phyloP scores from a whole-genome alignment of 2,329 filamentous ascomycete genomes.

The Monilinia fructicola region DNA sequence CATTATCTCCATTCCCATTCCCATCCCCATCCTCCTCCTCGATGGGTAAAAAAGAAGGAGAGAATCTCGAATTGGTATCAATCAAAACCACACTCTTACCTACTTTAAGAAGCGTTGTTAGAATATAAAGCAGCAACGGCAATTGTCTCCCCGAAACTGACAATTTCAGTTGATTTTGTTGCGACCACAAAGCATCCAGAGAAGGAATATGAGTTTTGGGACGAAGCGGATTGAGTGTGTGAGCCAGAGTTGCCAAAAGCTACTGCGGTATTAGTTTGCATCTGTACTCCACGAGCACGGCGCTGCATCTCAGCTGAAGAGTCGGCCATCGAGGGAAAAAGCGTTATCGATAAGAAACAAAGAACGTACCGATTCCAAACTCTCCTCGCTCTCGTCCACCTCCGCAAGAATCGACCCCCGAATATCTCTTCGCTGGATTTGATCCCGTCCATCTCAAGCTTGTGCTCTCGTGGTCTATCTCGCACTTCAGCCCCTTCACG shows the following conservation, averaged over 20 bases:
- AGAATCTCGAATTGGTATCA: constrained; percentile 57
- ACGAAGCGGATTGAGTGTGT: not conserved
- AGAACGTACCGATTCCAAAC: constrained; percentile 56
- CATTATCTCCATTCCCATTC: not conserved
- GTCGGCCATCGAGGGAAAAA: not conserved
- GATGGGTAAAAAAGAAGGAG: constrained; percentile 42
- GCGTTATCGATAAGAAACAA: constrained; percentile 30
- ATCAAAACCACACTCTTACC: constrained; percentile 43
- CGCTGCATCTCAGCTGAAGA: not conserved
- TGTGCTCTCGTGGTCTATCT: constrained; percentile 4
- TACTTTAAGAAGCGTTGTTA: constrained; percentile 37
- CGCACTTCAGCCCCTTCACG: not conserved
- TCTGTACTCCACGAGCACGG: not conserved
- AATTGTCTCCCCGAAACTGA: constrained; percentile 20
- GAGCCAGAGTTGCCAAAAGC: constrained; percentile 29
- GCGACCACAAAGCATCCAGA: constrained; percentile 9
- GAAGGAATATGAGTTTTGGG: not conserved
- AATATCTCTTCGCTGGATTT: constrained; percentile 35
- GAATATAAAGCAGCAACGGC: constrained; percentile 8
- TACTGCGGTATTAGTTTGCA: constrained; percentile 10
- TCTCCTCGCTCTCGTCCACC: constrained; percentile 52
- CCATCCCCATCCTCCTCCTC: not conserved
- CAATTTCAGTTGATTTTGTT: not conserved
- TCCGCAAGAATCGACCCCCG: constrained; percentile 55
- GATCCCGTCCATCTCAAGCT: constrained; percentile 23